Evolutionary conservation across 169 alveolate species (phyloP).

Genomic region (Plasmodium vivax): DNA sequence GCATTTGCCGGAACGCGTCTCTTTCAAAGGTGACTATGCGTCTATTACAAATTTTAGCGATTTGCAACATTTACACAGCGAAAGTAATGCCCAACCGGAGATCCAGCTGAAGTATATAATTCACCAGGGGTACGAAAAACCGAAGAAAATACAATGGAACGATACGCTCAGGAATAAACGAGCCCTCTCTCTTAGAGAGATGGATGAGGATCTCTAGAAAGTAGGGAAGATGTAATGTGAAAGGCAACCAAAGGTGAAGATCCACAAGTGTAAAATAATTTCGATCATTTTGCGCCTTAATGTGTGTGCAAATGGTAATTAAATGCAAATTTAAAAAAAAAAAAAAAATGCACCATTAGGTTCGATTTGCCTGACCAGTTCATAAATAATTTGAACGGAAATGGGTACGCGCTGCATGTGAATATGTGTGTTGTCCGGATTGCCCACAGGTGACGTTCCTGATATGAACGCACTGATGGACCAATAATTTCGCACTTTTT

Average conservation of each 20-base stretch:
- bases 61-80: neutral
- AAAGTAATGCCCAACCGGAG: neutral
- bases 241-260: neutral
- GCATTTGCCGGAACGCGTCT: constrained; percentile 3
- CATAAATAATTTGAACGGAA: neutral
- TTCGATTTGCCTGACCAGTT: neutral
- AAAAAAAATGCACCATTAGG: neutral
- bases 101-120: constrained; percentile 60
- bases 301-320: neutral
- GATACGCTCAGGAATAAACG: constrained; percentile 39
- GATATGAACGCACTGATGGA: neutral
- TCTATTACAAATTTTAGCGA: neutral
- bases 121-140: constrained; percentile 47
- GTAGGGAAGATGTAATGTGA: neutral
- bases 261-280: neutral
- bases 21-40: neutral
- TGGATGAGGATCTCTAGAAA: neutral
- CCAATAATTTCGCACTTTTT: neutral
- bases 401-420: neutral
- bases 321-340: neutral
- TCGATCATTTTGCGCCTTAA: neutral
- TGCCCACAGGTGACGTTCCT: neutral
- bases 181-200: neutral
- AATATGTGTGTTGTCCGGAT: neutral
- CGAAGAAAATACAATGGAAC: constrained; percentile 49